These are phyloP conservation scores for Metarhizium anisopliae DNA, from an alignment of 2,329 filamentous ascomycete species.

Conservation along the genomic window DNA sequence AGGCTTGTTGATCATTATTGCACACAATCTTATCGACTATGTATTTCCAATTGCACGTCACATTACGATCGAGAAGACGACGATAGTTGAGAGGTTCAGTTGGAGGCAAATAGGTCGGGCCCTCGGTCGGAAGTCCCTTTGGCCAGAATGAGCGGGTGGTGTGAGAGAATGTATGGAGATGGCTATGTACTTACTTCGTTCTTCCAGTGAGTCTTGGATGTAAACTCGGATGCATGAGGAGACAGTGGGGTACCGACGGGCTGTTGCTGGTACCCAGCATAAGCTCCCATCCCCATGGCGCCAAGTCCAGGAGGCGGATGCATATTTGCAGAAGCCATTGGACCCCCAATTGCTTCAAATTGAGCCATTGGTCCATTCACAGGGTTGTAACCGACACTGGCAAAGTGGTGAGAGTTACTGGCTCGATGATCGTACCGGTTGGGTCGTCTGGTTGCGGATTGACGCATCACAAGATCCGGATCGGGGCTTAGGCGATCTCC, in stretches of 20 bases:
- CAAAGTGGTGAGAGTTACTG: slow-evolving; percentile 23
- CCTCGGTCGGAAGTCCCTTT: slow-evolving; percentile 35
- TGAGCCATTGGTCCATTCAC: slow-evolving; percentile 19
- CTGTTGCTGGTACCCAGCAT: slow-evolving; percentile 43
- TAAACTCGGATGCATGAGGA: slow-evolving; percentile 67
- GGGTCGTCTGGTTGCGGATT: slow-evolving; percentile 32
- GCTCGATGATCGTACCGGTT: slow-evolving; percentile 39
- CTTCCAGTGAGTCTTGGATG: slow-evolving; percentile 47
- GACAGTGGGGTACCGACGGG: slow-evolving; percentile 58
- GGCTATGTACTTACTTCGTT: slow-evolving; percentile 34
- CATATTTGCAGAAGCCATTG: slow-evolving; percentile 24
- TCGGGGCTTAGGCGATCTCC: slow-evolving; percentile 40
- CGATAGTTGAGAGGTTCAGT: slow-evolving; percentile 95
- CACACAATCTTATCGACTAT: slow-evolving; percentile 99
- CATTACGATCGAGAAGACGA: slow-evolving; percentile 85
- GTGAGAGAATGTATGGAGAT: not conserved
- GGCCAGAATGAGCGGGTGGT: slow-evolving; percentile 7
- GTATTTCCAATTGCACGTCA: slow-evolving; percentile 98
- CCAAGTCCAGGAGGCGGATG: slow-evolving; percentile 25
- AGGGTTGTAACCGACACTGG: slow-evolving; percentile 23
- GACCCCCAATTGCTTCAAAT: slow-evolving; percentile 26
- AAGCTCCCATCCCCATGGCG: slow-evolving; percentile 33
- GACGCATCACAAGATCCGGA: slow-evolving; percentile 36
- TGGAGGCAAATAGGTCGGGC: slow-evolving; percentile 72
- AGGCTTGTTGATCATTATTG: slow-evolving; percentile 98